Conservation (phyloP, 2,329 filamentous ascomycete genomes). For the Zymoseptoria ardabiliae region DNA sequence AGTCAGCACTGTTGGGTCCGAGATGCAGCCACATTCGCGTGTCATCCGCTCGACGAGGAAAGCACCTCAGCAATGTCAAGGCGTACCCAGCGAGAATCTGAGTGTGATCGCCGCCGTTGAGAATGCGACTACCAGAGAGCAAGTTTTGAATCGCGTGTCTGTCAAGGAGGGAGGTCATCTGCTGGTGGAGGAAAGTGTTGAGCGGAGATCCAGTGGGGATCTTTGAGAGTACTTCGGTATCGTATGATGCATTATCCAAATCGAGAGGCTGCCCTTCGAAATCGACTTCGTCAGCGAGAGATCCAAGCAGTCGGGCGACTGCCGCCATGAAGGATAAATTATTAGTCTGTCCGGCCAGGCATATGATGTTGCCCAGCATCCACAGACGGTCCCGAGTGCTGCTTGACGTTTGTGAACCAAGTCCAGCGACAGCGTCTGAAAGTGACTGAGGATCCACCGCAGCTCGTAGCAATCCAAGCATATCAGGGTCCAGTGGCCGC, state of each 20-base stretch:
- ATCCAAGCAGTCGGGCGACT: conserved; percentile 50
- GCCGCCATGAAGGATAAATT: conserved; percentile 46
- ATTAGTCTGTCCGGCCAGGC: conserved; percentile 15
- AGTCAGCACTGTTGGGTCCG: conserved; percentile 39
- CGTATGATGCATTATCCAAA: conserved; percentile 28
- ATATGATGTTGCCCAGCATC: conserved; percentile 54
- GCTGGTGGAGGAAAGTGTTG: conserved; percentile 51
- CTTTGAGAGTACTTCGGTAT: conserved; percentile 40
- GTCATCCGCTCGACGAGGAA: conserved; percentile 73
- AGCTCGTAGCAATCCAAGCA: conserved; percentile 20
- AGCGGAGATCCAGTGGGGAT: conserved; percentile 22
- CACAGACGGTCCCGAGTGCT: conserved; percentile 43
- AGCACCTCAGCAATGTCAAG: conserved; percentile 75
- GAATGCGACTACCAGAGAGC: conserved; percentile 19
- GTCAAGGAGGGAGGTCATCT: conserved; percentile 65
- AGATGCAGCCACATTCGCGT: conserved; percentile 92
- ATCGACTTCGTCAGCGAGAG: conserved; percentile 49
- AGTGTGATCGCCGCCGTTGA: conserved; percentile 46
- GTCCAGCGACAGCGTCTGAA: conserved; percentile 12
- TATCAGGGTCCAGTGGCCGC: conserved; percentile 20
- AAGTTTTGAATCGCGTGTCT: conserved; percentile 60
- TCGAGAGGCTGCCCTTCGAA: conserved; percentile 36
- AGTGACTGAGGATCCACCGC: conserved; percentile 19
- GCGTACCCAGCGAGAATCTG: conserved; percentile 78
- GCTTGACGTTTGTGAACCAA: background rate